Base-by-base conservation (phyloP, 441 rosid species). In the Croton setiger region DNA sequence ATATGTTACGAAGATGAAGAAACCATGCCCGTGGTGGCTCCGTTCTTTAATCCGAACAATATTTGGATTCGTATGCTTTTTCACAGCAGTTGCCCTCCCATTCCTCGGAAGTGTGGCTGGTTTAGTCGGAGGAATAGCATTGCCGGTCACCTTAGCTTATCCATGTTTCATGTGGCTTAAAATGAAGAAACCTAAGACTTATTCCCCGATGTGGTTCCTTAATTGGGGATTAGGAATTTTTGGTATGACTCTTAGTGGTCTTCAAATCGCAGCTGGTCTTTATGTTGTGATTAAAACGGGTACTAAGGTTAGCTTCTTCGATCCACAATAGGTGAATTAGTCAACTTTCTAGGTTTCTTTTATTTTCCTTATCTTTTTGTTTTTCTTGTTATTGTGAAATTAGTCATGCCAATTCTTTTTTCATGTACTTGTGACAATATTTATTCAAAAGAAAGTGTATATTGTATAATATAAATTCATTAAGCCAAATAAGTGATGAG, bases 81-180 rank as follows among this genome's bases (percentile, higher is more conserved):
- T 84, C 41, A 67, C 82, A 53, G 89, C 90, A 0, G 89, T 93
- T 36, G 89, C 89, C 3, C 72, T 85, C 67, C 89, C 97, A 4
- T 88, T 86, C 65, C 36, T 89, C 44, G 82, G 87, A 45, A 86
- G 88, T 58, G 45, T 91, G 1, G 91, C 89, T 5, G 96, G 96
- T 55, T 86, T 92, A 3, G 41, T 88, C 0, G 98, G 98, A 67
- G 95, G 96, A 44, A 45, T 92, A 36, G 75, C 87, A 12, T 74
- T 93, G 78, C 93, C 91, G 0, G 85, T 87, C 14, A 93, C 98
- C 12, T 72, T 84, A 33, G 85, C 94, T 1, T 93, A 84, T 72
- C 96, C 96, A 3, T 80, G 94, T 78, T 91, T 93, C 72, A 84
- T 89, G 96, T 91, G 98, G 97, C 75, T 89, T n/a, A 82, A 77